A percentile compares a stretch with the other conserved stretches of the same genome.
These are phyloP conservation scores for Ophiostoma triangulosporum DNA, from an alignment of 2,329 filamentous ascomycete species.

Conservation along the genomic window DNA sequence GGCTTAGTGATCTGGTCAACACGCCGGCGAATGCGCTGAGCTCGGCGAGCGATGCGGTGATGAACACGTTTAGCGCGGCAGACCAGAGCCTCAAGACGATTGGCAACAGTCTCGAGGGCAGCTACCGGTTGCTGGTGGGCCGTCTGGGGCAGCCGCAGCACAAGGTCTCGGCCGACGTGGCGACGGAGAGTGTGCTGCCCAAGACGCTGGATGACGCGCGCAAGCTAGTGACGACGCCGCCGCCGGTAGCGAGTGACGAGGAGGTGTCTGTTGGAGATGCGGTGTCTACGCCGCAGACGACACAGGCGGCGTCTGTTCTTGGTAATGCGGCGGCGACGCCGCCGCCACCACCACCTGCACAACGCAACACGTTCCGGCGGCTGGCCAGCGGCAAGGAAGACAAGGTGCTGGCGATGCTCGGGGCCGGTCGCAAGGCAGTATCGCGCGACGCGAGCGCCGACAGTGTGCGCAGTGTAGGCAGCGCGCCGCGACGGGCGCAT, in stretches of 20 bases:
- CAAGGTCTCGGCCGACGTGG: not conserved
- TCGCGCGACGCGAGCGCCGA: conserved; percentile 63
- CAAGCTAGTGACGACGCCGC: conserved; percentile 68
- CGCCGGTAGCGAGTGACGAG: conserved; percentile 45
- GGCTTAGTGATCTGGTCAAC: conserved; percentile 76
- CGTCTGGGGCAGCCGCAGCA: conserved; percentile 48
- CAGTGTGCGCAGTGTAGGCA: conserved; percentile 45
- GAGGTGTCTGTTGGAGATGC: conserved; percentile 38
- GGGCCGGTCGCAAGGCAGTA: conserved; percentile 36
- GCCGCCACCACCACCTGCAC: not conserved
- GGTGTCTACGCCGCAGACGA: conserved; percentile 34
- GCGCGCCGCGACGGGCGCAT: not conserved
- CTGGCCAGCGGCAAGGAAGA: conserved; percentile 33
- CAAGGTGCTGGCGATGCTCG: conserved; percentile 54
- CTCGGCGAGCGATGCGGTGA: conserved; percentile 69
- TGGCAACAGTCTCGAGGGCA: conserved; percentile 76
- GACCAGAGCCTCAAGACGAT: conserved; percentile 90
- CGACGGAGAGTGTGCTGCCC: conserved; percentile 46
- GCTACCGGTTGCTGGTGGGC: conserved; percentile 85
- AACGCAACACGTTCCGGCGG: not conserved
- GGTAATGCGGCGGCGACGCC: conserved; percentile 5
- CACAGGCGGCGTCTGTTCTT: conserved; percentile 1
- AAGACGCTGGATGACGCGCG: conserved; percentile 88
- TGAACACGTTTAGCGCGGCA: conserved; percentile 76
- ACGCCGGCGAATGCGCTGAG: conserved; percentile 70